Percentiles rank a stretch among this genome's conserved stretches.
Evolutionary conservation across 108 stramenopile species (phyloP).

Genomic region (Pseudonitzschia pungens): DNA sequence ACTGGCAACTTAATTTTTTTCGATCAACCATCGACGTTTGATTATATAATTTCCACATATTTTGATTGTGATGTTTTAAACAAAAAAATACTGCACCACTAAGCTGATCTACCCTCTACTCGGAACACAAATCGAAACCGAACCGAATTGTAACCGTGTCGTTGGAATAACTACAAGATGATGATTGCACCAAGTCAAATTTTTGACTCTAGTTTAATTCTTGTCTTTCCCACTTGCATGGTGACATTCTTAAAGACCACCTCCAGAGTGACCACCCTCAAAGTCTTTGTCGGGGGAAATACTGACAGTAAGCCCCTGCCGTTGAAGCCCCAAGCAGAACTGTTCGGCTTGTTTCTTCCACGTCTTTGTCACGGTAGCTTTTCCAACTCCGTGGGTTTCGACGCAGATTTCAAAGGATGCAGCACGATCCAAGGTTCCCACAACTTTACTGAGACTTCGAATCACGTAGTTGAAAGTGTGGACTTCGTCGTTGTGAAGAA

Average conservation of each 20-base stretch:
- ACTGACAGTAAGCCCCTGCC: constrained; percentile 90
- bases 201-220: too few relatives aligned
- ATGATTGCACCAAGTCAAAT: too few relatives aligned
- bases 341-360: constrained; percentile 93
- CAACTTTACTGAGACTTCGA: constrained; percentile 81
- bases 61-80: too few relatives aligned
- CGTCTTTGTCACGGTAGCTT: constrained; percentile 87
- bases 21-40: too few relatives aligned
- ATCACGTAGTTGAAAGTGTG: constrained; percentile 97
- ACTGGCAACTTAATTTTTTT: not conserved
- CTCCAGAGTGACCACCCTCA: constrained; percentile 72
- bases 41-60: too few relatives aligned
- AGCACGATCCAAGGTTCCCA: constrained; percentile 82
- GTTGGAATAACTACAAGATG: too few relatives aligned
- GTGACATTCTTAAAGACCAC: constrained; percentile 39
- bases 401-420: constrained; percentile 91
- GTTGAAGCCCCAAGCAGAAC: constrained; percentile 83
- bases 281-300: constrained; percentile 91
- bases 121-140: too few relatives aligned
- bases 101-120: too few relatives aligned
- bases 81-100: too few relatives aligned
- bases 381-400: constrained; percentile 89
- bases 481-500: constrained; percentile 96
- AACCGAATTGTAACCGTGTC: too few relatives aligned
- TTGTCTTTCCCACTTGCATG: too few relatives aligned